phyloP scores from a whole-genome alignment of 306 rosid genomes.

The Albizia julibrissin region DNA sequence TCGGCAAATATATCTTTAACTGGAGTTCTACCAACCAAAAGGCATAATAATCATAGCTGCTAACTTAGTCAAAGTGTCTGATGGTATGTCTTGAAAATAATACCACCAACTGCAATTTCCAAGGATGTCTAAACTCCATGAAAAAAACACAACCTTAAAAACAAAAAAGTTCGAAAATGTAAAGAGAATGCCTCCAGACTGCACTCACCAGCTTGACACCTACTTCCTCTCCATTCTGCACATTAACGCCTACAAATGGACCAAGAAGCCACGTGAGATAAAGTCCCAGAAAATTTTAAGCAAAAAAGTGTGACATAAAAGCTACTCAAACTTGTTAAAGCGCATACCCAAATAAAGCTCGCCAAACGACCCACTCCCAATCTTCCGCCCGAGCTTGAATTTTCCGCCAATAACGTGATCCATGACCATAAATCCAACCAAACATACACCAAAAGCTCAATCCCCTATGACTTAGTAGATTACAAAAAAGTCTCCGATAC shows the following conservation, averaged over 20 bases:
- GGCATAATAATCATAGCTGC: conserved; percentile 1
- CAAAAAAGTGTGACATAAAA: conserved; percentile 23
- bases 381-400: conserved; percentile 94
- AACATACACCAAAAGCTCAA: conserved; percentile 32
- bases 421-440: conserved; percentile 62
- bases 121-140: conserved; percentile 15
- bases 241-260: conserved; percentile 76
- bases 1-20: conserved; percentile 9
- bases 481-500: conserved; percentile 39
- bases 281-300: conserved; percentile 12
- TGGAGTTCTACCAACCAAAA: conserved; percentile 14
- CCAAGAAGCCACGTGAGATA: conserved; percentile 32
- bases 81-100: neutral
- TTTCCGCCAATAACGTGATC: conserved; percentile 91
- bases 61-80: conserved; percentile 10
- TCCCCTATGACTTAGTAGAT: conserved; percentile 35
- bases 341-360: conserved; percentile 88
- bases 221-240: conserved; percentile 94
- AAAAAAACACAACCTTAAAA: neutral
- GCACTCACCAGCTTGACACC: conserved; percentile 92
- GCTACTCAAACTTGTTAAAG: conserved; percentile 24
- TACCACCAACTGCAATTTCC: conserved; percentile 11
- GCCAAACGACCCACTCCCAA: conserved; percentile 97
- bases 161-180: neutral
- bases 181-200: conserved; percentile 20